Evolutionary conservation across 2,329 filamentous ascomycete genomes (phyloP), one percentile per base, ranked within the genome.

Genomic region (Ophiosphaerella herpotricha): DNA sequence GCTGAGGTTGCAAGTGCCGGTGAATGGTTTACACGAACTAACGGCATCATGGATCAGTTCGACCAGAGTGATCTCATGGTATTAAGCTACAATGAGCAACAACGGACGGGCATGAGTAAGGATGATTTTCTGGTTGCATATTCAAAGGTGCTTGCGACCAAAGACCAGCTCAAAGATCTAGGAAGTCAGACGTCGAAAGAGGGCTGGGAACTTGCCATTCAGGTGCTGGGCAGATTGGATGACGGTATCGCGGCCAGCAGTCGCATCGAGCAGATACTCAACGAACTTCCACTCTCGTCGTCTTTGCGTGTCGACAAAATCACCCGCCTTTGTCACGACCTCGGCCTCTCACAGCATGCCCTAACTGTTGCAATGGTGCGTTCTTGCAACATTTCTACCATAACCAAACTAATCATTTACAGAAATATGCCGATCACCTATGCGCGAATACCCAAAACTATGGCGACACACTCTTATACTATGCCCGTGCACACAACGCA

Each of bases 181-280:
- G 63, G 74, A 49, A 66, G 63, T 1, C 69, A 67, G 35, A 60
- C 55, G 16, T 61, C 63, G 6, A 63, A 58, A 43, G 87, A 92
- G 61, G 92, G 93, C 7, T 97, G 93, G 93, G 91, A 97, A 75
- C 76, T 97, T 66, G 89, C 91, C 0, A 85, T 97, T 37, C 85
- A 91, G 52, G 83, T 96, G 9, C 79, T 97, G 39, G 89, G 89
- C 8, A 85, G 93, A 46, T 82, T 97, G 68, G 88, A 96, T 66
- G 85, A 91, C 51, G 78, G 82, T 0, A 79, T 84, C 41, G 82
- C 84, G 42, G 89, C 89, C 7, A 87, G 89, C 66, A 83, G 87
- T 57, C 86, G 86, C 51, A 89, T 97, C 9, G 82, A 85, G 35
- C 83, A 88, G 51, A 77, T 97, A 54, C 79, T 97, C 37, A 83